Base-by-base conservation (phyloP, 768 basidiomycete genomes). In the Leccinum subtestaceum region DNA sequence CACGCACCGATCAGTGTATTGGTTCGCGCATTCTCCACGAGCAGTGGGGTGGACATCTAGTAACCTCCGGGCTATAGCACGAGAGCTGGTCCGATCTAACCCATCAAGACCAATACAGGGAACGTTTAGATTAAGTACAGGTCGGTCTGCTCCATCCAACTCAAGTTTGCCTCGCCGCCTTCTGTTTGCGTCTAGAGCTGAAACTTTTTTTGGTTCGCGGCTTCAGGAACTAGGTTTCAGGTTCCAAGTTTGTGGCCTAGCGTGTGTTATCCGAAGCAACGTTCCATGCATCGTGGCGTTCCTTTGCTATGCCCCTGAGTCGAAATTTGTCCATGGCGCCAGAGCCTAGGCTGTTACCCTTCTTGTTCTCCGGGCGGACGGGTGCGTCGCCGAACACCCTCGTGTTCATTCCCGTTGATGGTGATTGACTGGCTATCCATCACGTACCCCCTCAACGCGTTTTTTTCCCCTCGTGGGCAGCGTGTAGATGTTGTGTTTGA, bases 241-340 rank as follows among this genome's bases (percentile, higher is more conserved):
- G 4, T 45, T 3, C 19, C 19, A 45, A 4, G 4, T 43, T 43
- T 43, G 40, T 10, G 40, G n/a, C 40, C n/a, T 43, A 3, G 17
- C 9, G 10, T 10, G 10, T 45, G 10, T 45, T 45, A 11, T 45
- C 32, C 54, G 45, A 25, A 47, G 52, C 23, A 54, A 53, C 48
- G 34, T 45, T 32, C 10, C 52, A 1, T 40, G 52, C 53, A 53
- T 60, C 47, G 54, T 63, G 58, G 58, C 58, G 51, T 53, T 57
- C 53, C 48, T 53, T 65, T 48, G 12, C 32, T 31, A 12, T 45
- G 19, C 10, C n/a, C 43, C 13, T 13, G 34, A 56, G 10, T 36
- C 56, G 23, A 12, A 32, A 38, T 38, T 38, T 17, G 38, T 4
- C 38, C 38, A 17, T 38, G 17, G 17, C 38, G 8, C 38, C 40